These are phyloP conservation scores for Leavenworthia alabamica DNA, from an alignment of 345 rosid genomes.

Conservation along the genomic window DNA sequence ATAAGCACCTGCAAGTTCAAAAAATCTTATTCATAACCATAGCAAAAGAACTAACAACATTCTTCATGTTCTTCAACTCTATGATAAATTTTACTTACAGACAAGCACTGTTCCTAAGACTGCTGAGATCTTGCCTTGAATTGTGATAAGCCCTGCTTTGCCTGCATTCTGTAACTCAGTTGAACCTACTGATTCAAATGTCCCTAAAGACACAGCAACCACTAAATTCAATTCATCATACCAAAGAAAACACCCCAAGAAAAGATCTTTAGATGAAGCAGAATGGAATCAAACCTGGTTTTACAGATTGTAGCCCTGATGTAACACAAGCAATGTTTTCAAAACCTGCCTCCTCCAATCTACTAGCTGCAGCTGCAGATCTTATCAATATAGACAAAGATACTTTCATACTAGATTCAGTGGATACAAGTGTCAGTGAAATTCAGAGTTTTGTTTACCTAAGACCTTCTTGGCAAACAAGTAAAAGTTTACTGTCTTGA, in stretches of 20 bases:
- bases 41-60: not conserved
- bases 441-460: slow-evolving; percentile 39
- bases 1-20: slow-evolving; percentile 58
- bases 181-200: slow-evolving; percentile 63
- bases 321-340: slow-evolving; percentile 68
- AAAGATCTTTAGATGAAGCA: not conserved
- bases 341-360: slow-evolving; percentile 72
- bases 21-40: not conserved
- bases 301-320: slow-evolving; percentile 78
- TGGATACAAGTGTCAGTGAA: slow-evolving; percentile 6
- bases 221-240: not conserved
- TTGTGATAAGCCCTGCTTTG: slow-evolving; percentile 77
- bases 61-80: not conserved
- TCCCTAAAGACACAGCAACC: slow-evolving; percentile 41
- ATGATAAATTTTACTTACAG: slow-evolving; percentile 48
- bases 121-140: slow-evolving; percentile 92
- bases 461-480: slow-evolving; percentile 94
- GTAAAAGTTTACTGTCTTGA: slow-evolving; percentile 59
- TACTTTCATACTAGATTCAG: not conserved
- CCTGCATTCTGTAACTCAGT: slow-evolving; percentile 77
- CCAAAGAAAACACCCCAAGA: not conserved
- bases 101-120: slow-evolving; percentile 85
- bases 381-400: slow-evolving; percentile 36
- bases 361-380: slow-evolving; percentile 77
- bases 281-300: slow-evolving; percentile 52